Percentiles rank a stretch among this genome's conserved stretches.
phyloP scores from a whole-genome alignment of 805 yeast genomes.

The Zygosaccharomyces lentus region DNA sequence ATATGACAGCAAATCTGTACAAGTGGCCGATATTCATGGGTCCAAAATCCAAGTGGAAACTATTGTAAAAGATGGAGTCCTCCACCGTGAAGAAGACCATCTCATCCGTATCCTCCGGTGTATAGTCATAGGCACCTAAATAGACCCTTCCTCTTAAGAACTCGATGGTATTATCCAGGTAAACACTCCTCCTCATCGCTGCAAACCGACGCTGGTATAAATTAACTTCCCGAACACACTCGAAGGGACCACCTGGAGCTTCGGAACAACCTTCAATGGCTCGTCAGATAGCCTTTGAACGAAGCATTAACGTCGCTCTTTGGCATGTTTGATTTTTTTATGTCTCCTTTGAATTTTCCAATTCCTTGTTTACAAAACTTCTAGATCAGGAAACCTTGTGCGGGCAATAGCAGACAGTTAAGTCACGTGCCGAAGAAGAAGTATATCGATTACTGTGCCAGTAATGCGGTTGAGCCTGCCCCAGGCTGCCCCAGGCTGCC shows the following conservation, averaged over 20 bases:
- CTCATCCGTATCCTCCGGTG: slow-evolving; percentile 72
- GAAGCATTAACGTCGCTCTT: not conserved
- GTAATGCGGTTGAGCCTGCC: not conserved
- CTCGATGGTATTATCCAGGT: slow-evolving; percentile 36
- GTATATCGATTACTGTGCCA: not conserved
- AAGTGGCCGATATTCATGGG: slow-evolving; percentile 91
- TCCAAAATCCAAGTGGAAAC: slow-evolving; percentile 96
- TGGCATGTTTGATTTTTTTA: not conserved
- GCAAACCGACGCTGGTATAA: not conserved
- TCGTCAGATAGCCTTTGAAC: not conserved
- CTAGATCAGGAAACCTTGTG: slow-evolving; percentile 1
- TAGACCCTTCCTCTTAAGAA: slow-evolving; percentile 61
- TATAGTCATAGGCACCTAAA: slow-evolving; percentile 79
- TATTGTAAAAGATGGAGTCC: slow-evolving; percentile 84
- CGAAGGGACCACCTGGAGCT: not conserved
- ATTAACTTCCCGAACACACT: not conserved
- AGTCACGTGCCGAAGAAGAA: not conserved
- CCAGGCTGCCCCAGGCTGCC: too few relatives aligned
- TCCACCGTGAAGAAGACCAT: slow-evolving; percentile 87
- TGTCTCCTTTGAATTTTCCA: slow-evolving; percentile 4
- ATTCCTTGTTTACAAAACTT: slow-evolving; percentile 1
- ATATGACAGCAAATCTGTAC: slow-evolving; percentile 89
- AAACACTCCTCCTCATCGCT: slow-evolving; percentile 32
- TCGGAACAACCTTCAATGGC: slow-evolving; percentile 2
- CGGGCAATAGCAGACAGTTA: not conserved